Conservation (phyloP, 139 green algal genomes). For the Micractinium conductrix region DNA sequence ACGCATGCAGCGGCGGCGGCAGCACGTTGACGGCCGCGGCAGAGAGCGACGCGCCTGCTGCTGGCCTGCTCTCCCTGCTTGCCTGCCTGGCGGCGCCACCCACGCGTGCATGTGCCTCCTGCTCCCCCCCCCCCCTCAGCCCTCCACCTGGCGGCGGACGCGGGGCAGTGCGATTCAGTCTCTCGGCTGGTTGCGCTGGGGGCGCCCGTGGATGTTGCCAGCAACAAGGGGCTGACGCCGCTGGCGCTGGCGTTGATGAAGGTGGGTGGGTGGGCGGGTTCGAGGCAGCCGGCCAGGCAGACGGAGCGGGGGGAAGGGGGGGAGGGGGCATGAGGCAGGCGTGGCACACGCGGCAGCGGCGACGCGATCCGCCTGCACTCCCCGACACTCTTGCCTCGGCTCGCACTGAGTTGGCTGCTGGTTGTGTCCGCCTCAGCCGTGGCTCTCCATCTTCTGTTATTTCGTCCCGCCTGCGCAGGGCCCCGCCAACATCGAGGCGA, state of each 20-base stretch:
- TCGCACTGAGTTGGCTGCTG: no score
- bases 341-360: no score
- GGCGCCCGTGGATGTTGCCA: slow-evolving; percentile 44
- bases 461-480: slow-evolving; percentile 35
- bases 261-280: slow-evolving; percentile 22
- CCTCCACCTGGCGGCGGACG: slow-evolving; percentile 68
- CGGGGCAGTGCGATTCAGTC: slow-evolving; percentile 61
- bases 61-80: neutral
- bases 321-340: no score
- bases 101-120: neutral
- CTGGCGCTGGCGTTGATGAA: slow-evolving; percentile 63
- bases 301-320: no score
- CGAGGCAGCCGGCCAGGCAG: no score
- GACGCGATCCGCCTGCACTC: no score
- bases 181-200: slow-evolving; percentile 46
- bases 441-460: neutral
- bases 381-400: no score
- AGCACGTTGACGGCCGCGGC: no score
- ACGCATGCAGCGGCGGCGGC: no score
- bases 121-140: slow-evolving; percentile 11
- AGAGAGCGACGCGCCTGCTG: no score
- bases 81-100: neutral
- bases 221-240: slow-evolving; percentile 55
- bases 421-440: no score
- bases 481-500: slow-evolving; percentile 62